Evolutionary conservation across 1,139 yeast species (phyloP).

Genomic region (Debaryomyces singareniensis): DNA sequence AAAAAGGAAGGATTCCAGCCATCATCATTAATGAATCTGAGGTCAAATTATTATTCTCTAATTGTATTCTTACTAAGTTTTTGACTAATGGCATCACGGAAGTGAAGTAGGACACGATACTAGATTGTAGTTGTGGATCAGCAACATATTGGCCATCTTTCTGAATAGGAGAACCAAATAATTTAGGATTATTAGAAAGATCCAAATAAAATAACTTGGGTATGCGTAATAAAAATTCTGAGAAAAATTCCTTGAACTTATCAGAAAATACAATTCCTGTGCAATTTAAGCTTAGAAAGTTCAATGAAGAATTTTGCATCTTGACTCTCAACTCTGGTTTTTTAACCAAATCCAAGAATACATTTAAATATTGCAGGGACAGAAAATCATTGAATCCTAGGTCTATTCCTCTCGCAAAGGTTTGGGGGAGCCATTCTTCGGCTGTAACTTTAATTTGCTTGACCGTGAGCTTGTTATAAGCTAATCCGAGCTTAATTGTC

Average conservation of each 20-base stretch:
- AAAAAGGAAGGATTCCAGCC: slow-evolving; percentile 57
- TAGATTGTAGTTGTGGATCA: slow-evolving; percentile 9
- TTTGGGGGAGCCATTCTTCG: slow-evolving; percentile 31
- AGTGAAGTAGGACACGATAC: slow-evolving; percentile 34
- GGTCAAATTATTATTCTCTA: slow-evolving; percentile 53
- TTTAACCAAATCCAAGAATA: slow-evolving; percentile 18
- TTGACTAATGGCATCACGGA: slow-evolving; percentile 56
- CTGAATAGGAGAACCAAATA: slow-evolving; percentile 33
- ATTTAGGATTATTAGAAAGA: slow-evolving; percentile 55
- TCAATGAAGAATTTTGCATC: slow-evolving; percentile 29
- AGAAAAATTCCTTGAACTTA: slow-evolving; percentile 26
- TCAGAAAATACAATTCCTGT: slow-evolving; percentile 44
- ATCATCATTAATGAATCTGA: slow-evolving; percentile 44
- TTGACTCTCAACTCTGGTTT: slow-evolving; percentile 14
- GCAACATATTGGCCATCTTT: slow-evolving; percentile 2
- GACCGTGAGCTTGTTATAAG: slow-evolving; percentile 53
- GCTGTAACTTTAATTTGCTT: slow-evolving; percentile 47
- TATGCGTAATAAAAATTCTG: slow-evolving; percentile 27
- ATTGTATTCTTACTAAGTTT: slow-evolving; percentile 48
- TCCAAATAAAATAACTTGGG: slow-evolving; percentile 60
- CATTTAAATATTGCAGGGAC: slow-evolving; percentile 22
- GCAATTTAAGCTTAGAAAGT: slow-evolving; percentile 66
- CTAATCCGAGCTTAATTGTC: slow-evolving; percentile 58
- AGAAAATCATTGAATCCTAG: slow-evolving; percentile 64
- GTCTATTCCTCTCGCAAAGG: slow-evolving; percentile 51